Evolutionary conservation across 164 flowering plant species (phyloP).

Genomic region (Nelumbo lutea): DNA sequence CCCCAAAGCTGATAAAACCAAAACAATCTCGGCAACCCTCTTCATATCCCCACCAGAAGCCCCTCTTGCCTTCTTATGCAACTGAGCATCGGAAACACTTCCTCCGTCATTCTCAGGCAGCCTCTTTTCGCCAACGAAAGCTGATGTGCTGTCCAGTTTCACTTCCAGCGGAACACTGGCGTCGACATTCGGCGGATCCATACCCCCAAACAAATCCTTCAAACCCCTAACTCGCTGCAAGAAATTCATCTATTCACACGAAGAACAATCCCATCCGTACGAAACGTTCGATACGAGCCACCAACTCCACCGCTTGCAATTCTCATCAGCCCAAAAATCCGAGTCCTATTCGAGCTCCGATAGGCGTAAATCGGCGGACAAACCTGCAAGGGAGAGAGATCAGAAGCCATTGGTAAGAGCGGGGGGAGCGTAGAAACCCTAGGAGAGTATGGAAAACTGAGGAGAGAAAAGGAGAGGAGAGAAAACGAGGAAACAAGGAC

Average conservation of each 20-base stretch:
- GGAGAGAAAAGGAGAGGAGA: not conserved
- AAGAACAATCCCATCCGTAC: not conserved
- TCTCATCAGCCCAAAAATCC: not conserved
- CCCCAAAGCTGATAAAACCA: conserved; percentile 66
- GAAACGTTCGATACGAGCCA: not conserved
- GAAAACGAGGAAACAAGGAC: not conserved
- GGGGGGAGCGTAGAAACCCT: conserved; percentile 11
- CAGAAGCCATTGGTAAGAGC: conserved; percentile 8
- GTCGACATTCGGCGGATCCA: conserved; percentile 11
- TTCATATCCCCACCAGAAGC: conserved; percentile 25
- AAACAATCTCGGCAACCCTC: conserved; percentile 73
- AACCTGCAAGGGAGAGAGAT: conserved; percentile 15
- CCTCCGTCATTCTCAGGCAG: conserved; percentile 12
- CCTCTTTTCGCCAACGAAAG: conserved; percentile 19
- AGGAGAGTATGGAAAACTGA: not conserved
- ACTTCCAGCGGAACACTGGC: not conserved
- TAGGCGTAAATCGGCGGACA: not conserved
- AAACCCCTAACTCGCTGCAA: not conserved
- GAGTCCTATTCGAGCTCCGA: not conserved
- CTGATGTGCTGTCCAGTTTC: conserved; percentile 15
- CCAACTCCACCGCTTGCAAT: not conserved
- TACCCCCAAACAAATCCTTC: not conserved
- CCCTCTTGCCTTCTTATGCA: conserved; percentile 31
- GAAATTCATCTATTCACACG: not conserved
- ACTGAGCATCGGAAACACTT: conserved; percentile 13